Evolutionary conservation across 345 rosid genomes (phyloP), one percentile per base, ranked within the genome.

Genomic region (Eucalyptus coolabah): DNA sequence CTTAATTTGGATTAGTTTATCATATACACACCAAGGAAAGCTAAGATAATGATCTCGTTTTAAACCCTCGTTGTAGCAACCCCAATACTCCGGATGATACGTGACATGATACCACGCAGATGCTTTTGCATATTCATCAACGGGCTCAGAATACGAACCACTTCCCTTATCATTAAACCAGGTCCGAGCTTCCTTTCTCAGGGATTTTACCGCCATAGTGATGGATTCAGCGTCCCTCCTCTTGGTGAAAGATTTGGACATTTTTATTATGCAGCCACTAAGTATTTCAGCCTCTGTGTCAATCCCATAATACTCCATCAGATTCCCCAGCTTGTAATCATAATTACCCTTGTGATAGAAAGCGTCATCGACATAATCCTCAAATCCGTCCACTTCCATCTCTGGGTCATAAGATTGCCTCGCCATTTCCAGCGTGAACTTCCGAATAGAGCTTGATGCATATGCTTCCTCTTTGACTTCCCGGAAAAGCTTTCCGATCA

Each of bases 41-140:
- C 99, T 96, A 54, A 96, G 95, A 89, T 91, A 96, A 91, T 96
- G 99, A 65, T 93, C 93, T 4, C 95, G 94, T 16, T 93, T 88
- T 92, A 77, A 40, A 37, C 95, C 98, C 69, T 96, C 96, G 2
- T 96, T 94, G 90, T 95, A 96, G 88, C 87, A n/a, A 50, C 96
- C 98, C 95, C 95, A 96, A 51, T 92, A 96, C 42, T n/a, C 88
- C 10, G 91, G 91, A 85, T 96, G 99, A 90, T 96, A 96, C 1
- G 98, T 96, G 40, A 95, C 99, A 88, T 96, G 72, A 91, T 96
- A 96, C 98, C 98, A 96, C 32, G 99, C 98, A 2, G 99, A 96
- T 16, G 99, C 96, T 91, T 94, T 95, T 24, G 96, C 95, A n/a
- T 90, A 87, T 32, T 69, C 90, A 69, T 93, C 91, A 26, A 86